Conservation (phyloP, 1,139 yeast genomes). For the Debaryomycetaceae sp. region DNA sequence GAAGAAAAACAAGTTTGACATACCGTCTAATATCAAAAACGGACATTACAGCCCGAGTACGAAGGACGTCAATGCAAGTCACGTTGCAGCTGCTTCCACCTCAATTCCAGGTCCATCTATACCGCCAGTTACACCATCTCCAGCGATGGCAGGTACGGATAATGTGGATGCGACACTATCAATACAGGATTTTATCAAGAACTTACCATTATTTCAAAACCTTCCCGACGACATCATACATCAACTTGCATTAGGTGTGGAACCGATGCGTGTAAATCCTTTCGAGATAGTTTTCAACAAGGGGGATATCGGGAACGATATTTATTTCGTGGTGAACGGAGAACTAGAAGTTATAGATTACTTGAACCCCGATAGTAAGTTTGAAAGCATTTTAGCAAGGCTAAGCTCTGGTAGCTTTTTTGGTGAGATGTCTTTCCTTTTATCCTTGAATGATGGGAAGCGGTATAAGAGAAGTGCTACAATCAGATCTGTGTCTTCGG, state of each 20-base stretch:
- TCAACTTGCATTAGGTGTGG: constrained; percentile 60
- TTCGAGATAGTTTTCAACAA: constrained; percentile 59
- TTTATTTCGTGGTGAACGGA: constrained; percentile 64
- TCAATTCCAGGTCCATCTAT: constrained; percentile 24
- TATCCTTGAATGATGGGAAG: constrained; percentile 36
- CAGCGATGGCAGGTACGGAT: constrained; percentile 12
- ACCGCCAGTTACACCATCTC: constrained; percentile 16
- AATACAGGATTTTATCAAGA: constrained; percentile 54
- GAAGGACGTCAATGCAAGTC: constrained; percentile 9
- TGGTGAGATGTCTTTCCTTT: constrained; percentile 72
- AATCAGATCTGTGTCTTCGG: constrained; percentile 56
- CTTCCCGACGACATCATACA: constrained; percentile 59
- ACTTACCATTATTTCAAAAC: constrained; percentile 54
- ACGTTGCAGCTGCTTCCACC: constrained; percentile 18
- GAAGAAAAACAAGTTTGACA: constrained; percentile 41
- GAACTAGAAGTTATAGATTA: constrained; percentile 66
- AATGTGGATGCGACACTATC: constrained; percentile 52
- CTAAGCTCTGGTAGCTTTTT: constrained; percentile 62
- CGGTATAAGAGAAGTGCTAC: constrained; percentile 51
- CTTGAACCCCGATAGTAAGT: constrained; percentile 13
- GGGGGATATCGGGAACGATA: constrained; percentile 59
- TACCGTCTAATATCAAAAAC: constrained; percentile 5
- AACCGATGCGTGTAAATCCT: constrained; percentile 49
- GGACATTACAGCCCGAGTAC: background rate
- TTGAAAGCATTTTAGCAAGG: constrained; percentile 51